A percentile compares a stretch with the other conserved stretches of the same genome.
Conservation (phyloP, 192 early-diverging fungal species). For the Powellomyces hirtus region DNA sequence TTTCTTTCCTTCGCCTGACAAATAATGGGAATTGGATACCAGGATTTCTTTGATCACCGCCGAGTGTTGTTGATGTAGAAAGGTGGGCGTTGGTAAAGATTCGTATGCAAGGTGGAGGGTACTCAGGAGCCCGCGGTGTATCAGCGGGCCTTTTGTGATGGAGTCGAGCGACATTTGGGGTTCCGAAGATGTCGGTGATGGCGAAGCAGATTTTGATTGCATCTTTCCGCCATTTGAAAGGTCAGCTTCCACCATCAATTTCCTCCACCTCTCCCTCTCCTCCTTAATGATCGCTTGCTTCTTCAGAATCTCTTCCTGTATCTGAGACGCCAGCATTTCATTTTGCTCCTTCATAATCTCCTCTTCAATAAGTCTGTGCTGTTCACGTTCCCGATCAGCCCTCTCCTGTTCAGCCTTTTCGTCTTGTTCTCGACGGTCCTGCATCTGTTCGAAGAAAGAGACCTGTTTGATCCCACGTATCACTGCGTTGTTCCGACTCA, state of each 20-base stretch:
- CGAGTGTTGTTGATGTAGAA: neutral
- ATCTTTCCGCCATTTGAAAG: neutral
- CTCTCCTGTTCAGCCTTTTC: slow-evolving; percentile 25
- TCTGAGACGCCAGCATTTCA: slow-evolving; percentile 14
- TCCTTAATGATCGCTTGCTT: slow-evolving; percentile 24
- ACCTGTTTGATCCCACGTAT: slow-evolving; percentile 32
- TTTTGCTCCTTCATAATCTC: slow-evolving; percentile 26
- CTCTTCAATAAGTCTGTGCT: slow-evolving; percentile 5
- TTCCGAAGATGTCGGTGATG: neutral
- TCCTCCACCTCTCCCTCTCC: slow-evolving; percentile 15
- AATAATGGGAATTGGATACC: slow-evolving; percentile 13
- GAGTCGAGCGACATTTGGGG: neutral
- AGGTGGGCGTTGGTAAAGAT: neutral
- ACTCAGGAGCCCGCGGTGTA: slow-evolving; percentile 13
- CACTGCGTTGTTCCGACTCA: slow-evolving; percentile 27
- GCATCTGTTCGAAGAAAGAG: slow-evolving; percentile 46
- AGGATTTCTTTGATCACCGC: slow-evolving; percentile 19
- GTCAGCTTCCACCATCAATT: neutral
- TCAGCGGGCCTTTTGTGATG: slow-evolving; percentile 18
- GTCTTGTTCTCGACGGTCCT: slow-evolving; percentile 20
- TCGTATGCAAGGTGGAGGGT: slow-evolving; percentile 14
- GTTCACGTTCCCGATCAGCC: neutral
- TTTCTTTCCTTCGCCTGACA: slow-evolving; percentile 27
- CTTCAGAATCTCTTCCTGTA: slow-evolving; percentile 28
- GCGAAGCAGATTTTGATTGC: neutral